phyloP scores from a whole-genome alignment of 1,284 basidiomycete species.

The Taiwanofungus camphoratus region DNA sequence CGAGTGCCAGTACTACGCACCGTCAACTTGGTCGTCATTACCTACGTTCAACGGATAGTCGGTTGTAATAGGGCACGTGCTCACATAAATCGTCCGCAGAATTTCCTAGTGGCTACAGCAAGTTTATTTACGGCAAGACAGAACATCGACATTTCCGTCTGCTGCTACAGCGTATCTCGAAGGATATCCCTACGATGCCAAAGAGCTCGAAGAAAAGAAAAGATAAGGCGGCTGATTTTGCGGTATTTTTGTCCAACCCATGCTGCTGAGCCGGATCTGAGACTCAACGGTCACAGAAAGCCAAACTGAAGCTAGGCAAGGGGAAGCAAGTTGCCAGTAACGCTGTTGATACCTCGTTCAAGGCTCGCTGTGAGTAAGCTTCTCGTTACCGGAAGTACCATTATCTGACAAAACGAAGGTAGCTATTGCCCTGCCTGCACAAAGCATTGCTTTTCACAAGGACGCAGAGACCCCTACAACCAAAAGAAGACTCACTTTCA shows the following conservation, averaged over 20 bases:
- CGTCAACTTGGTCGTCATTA: no score
- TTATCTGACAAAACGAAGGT: conserved; percentile 9
- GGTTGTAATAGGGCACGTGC: no score
- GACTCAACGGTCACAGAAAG: conserved; percentile 58
- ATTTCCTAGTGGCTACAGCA: no score
- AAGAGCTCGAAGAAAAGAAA: conserved; percentile 84
- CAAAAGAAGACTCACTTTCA: conserved; percentile 69
- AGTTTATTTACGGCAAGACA: no score
- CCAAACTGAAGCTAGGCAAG: conserved; percentile 94
- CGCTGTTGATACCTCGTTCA: conserved; percentile 94
- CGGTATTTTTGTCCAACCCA: conserved; percentile 39
- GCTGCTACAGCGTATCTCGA: no score
- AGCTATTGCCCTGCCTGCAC: conserved; percentile 89
- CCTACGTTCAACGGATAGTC: no score
- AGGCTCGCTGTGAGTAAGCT: conserved; percentile 68
- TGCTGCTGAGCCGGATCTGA: not conserved
- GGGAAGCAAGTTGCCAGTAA: conserved; percentile 82
- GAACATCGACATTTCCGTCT: no score
- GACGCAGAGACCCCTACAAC: conserved; percentile 61
- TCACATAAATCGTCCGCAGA: no score
- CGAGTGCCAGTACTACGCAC: no score
- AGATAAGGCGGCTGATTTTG: conserved; percentile 86
- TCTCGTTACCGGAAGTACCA: not conserved
- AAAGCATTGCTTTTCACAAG: conserved; percentile 63
- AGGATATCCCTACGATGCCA: conserved; percentile 64